These are phyloP conservation scores for Fusarium nodosum DNA, from an alignment of 2,329 filamentous ascomycete species.

Conservation along the genomic window DNA sequence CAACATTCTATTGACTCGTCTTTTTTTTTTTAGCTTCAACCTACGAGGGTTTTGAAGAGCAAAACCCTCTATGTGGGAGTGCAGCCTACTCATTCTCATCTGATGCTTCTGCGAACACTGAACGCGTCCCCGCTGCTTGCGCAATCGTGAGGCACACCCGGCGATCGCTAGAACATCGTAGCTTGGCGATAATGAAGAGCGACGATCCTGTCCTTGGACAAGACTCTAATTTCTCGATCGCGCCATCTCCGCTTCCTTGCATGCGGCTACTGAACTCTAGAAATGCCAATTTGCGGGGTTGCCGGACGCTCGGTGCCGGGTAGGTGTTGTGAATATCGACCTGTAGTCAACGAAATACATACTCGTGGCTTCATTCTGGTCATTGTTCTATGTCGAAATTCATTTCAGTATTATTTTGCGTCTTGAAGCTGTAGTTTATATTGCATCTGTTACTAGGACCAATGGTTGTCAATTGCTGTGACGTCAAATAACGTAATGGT, in stretches of 20 bases:
- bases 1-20: accelerated
- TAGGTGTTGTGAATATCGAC: background rate
- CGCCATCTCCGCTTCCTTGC: background rate
- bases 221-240: background rate
- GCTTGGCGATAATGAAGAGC: background rate
- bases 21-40: accelerated
- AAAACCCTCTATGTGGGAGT: background rate
- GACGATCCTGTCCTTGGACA: background rate
- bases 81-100: background rate
- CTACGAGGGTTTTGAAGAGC: accelerated
- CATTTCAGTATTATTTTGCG: background rate
- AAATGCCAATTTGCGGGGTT: background rate
- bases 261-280: background rate
- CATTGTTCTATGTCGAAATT: background rate
- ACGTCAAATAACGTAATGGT: background rate
- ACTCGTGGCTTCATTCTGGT: background rate
- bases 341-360: too few relatives aligned
- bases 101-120: background rate
- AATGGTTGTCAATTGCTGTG: background rate
- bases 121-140: background rate
- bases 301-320: background rate
- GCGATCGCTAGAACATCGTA: background rate
- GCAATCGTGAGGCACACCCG: background rate
- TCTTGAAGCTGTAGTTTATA: too few relatives aligned
- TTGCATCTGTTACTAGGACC: too few relatives aligned